Evolutionary conservation across 106 monocot species (phyloP).

Genomic region (Dendrobium catenatum): DNA sequence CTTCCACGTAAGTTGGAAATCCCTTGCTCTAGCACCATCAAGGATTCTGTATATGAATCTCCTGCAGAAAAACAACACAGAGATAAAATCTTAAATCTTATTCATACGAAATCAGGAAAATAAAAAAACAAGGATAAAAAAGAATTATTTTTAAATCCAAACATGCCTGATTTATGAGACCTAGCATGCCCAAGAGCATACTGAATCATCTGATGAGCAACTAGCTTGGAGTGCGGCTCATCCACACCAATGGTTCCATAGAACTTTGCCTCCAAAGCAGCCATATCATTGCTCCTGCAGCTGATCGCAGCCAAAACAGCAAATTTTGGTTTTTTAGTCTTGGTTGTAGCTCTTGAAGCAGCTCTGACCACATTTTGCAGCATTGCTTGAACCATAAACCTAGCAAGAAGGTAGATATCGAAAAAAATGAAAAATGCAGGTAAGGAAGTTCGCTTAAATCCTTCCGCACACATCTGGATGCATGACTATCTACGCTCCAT

Average conservation of each 20-base stretch:
- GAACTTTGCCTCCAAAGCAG: conserved; percentile 4
- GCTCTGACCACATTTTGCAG: neutral
- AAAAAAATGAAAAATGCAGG: neutral
- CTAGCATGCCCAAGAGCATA: conserved; percentile 52
- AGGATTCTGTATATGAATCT: conserved; percentile 45
- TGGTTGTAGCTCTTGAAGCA: neutral
- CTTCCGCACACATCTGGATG: neutral
- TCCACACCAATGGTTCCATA: conserved; percentile 11
- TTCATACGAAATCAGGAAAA: neutral
- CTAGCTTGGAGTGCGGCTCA: conserved; percentile 19
- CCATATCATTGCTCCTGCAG: neutral
- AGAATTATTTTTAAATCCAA: neutral
- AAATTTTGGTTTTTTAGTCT: neutral
- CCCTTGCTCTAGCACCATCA: conserved; percentile 66
- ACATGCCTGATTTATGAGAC: conserved; percentile 46
- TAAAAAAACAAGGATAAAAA: neutral
- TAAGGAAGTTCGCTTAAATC: neutral
- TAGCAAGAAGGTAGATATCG: neutral
- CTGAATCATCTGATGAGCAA: conserved; percentile 51
- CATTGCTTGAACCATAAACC: neutral
- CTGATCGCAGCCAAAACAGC: neutral
- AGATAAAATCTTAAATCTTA: neutral
- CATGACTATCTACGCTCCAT: neutral
- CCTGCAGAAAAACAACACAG: conserved; percentile 9
- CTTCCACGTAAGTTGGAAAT: conserved; percentile 28